These are phyloP conservation scores for Pseudoscleropodium purum DNA, from an alignment of 225 moss, liverwort and hornwort species.

Conservation along the genomic window DNA sequence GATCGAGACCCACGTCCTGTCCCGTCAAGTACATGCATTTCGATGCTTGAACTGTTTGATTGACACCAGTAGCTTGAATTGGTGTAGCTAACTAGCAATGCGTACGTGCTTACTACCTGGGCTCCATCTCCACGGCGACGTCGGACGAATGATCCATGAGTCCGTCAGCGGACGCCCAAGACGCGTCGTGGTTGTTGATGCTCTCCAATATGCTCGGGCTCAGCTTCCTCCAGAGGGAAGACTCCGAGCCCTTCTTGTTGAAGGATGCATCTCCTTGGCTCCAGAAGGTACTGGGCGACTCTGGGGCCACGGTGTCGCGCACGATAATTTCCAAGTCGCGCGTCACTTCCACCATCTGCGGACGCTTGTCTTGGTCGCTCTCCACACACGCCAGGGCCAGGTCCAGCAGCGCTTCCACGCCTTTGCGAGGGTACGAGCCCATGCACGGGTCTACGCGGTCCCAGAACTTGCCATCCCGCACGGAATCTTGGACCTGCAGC, in stretches of 20 bases:
- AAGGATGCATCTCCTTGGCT: not conserved
- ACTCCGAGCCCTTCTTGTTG: not conserved
- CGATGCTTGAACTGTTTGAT: not conserved
- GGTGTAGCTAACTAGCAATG: not conserved
- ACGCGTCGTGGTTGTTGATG: not conserved
- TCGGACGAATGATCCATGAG: not conserved
- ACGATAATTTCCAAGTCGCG: constrained; percentile 53
- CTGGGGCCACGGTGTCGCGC: constrained; percentile 30
- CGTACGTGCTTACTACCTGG: not conserved
- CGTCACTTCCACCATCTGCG: constrained; percentile 60
- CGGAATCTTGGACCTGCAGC: constrained; percentile 8
- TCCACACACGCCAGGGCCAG: constrained; percentile 48
- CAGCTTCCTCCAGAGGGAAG: not conserved
- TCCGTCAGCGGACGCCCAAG: constrained; percentile 4
- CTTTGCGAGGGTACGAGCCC: constrained; percentile 50
- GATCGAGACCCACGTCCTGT: not conserved
- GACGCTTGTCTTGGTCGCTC: constrained; percentile 32
- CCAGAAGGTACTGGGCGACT: not conserved
- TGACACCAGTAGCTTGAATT: not conserved
- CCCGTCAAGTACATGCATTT: not conserved
- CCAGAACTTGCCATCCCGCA: constrained; percentile 12
- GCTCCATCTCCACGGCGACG: not conserved
- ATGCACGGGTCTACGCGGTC: constrained; percentile 51
- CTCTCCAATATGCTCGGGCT: not conserved
- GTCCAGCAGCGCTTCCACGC: constrained; percentile 36